A percentile compares a stretch with the other conserved stretches of the same genome.
Conservation (phyloP, 768 basidiomycete genomes). For the Roridomyces roridus region DNA sequence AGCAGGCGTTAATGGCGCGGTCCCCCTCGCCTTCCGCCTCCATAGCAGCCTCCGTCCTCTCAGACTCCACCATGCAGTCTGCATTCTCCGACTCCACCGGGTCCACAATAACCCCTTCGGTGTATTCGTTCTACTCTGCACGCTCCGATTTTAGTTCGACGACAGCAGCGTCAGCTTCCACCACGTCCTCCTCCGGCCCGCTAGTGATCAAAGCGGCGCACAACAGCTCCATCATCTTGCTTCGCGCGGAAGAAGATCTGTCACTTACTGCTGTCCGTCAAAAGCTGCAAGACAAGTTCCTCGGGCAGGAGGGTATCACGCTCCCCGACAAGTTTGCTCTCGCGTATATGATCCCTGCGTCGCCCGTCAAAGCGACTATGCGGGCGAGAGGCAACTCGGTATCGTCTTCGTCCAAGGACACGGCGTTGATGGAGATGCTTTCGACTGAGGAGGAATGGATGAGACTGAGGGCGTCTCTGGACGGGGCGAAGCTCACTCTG, state of each 20-base stretch:
- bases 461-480: constrained; percentile 46
- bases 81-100: constrained; percentile 25
- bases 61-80: constrained; percentile 19
- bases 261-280: constrained; percentile 60
- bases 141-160: constrained; percentile 35
- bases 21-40: constrained; percentile 20
- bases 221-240: constrained; percentile 65
- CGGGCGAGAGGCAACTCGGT: constrained; percentile 37
- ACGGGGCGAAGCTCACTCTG: constrained; percentile 60
- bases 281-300: constrained; percentile 70
- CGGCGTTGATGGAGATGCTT: constrained; percentile 49
- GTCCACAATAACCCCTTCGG: constrained; percentile 37
- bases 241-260: constrained; percentile 57
- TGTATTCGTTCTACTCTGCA: constrained; percentile 32
- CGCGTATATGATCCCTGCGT: constrained; percentile 52
- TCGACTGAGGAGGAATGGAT: constrained; percentile 68
- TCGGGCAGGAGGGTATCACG: constrained; percentile 60
- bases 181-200: constrained; percentile 4
- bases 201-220: constrained; percentile 71
- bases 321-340: constrained; percentile 63
- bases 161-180: neutral
- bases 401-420: constrained; percentile 34
- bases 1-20: constrained; percentile 13
- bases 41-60: constrained; percentile 11
- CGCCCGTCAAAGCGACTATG: constrained; percentile 18